These are phyloP conservation scores for Blastocystis hominis DNA, from an alignment of 352 stramenopile species.

Conservation along the genomic window DNA sequence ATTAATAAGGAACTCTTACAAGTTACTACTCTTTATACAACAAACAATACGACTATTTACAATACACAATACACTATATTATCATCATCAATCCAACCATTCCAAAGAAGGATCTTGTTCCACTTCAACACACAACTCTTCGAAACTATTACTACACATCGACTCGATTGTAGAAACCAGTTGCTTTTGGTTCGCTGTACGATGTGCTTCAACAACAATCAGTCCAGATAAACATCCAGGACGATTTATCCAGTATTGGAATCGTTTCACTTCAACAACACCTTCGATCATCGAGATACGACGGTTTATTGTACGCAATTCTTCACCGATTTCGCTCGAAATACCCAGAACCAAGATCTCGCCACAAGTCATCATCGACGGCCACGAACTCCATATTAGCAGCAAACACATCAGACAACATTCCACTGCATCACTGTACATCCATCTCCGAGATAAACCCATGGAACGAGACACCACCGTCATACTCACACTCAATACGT, in stretches of 20 bases:
- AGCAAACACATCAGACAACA: constrained; percentile 31
- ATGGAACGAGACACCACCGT: background rate
- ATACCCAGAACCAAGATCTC: constrained; percentile 9
- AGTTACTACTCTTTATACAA: too few species aligned
- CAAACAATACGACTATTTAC: too few species aligned
- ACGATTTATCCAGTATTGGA: constrained; percentile 35
- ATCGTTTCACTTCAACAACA: constrained; percentile 18
- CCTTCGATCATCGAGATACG: constrained; percentile 25
- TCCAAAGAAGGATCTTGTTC: background rate
- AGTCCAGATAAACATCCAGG: background rate
- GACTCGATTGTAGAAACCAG: background rate
- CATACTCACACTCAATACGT: too few species aligned
- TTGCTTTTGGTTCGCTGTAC: background rate
- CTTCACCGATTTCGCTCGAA: background rate
- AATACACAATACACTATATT: background rate
- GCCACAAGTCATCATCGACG: background rate
- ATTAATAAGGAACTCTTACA: too few species aligned
- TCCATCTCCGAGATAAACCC: background rate
- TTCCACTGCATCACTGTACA: background rate
- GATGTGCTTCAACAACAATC: background rate
- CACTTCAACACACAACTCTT: constrained; percentile 4
- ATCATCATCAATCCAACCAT: constrained; percentile 7
- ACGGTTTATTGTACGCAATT: background rate
- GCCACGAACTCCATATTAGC: background rate
- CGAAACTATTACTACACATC: constrained; percentile 47